Evolutionary conservation across 306 rosid species (phyloP).

Genomic region (Gastrolobium bilobum): DNA sequence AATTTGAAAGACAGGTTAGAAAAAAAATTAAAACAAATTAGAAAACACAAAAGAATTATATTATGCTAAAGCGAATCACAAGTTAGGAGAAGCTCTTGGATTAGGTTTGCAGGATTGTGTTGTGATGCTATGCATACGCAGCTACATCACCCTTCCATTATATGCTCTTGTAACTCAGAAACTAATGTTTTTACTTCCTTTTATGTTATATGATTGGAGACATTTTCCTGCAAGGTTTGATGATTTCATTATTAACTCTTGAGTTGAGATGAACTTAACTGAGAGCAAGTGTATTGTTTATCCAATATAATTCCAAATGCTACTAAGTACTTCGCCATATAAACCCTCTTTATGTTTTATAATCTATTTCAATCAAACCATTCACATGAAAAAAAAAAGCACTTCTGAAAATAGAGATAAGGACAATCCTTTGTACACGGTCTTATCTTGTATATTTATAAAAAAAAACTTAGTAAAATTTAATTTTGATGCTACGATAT

Average conservation of each 20-base stretch:
- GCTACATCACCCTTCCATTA: conserved; percentile 93
- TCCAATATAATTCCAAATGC: not conserved
- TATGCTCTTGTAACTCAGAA: conserved; percentile 95
- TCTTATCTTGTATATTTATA: too few species aligned
- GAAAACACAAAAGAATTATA: too few species aligned
- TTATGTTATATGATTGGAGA: conserved; percentile 1
- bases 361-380: not conserved
- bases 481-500: not conserved
- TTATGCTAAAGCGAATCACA: too few species aligned
- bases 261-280: not conserved
- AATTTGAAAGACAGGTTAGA: too few species aligned
- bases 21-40: too few species aligned
- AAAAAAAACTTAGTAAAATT: not conserved
- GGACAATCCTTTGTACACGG: too few species aligned
- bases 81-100: too few species aligned
- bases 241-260: not conserved
- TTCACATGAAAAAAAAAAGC: not conserved
- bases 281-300: not conserved
- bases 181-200: not conserved
- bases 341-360: not conserved
- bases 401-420: too few species aligned
- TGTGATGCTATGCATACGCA: conserved; percentile 72
- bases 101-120: conserved; percentile 60
- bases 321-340: not conserved
- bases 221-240: not conserved